Evolutionary conservation across 2,329 filamentous ascomycete species (phyloP), one percentile per base, ranked within the genome.

Genomic region (Exophiala sp.): DNA sequence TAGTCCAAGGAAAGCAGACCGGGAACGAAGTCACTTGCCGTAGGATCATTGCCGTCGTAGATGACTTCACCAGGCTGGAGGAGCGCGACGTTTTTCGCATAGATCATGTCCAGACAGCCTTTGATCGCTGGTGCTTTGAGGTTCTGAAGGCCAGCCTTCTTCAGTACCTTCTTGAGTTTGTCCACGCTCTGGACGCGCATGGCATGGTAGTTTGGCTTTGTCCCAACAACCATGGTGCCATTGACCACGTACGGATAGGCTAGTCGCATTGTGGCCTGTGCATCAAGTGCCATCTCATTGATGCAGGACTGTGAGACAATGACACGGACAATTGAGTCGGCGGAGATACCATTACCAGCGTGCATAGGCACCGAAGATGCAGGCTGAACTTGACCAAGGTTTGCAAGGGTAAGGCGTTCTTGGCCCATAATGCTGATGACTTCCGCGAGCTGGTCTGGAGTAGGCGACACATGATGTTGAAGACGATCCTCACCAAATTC

Each of bases 1-100:
- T 60, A 65, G n/a, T 62, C 57, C 36, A 65, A 20, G 6, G 63
- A 65, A 8, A 65, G 52, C 43, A 63, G 24, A 3, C 61, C 63
- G 16, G 62, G 58, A 9, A 60, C 59, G 43, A 63, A 64, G 42
- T 64, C 60, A 3, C 21, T 41, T 2, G 53, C 50, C 12, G 47
- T 48, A 4, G 52, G 56, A 12, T 53, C 52, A 33, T 62, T 57
- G 12, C 47, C 49, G 10, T 36, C 29, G 33, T 60, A 50, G 5
- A 48, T 18, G n/a, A 54, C 42, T 40, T 50, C 39, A 14, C 48
- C 54, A 44, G 42, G 29, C 14, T 33, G 10, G 9, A 58, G 21
- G 5, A 36, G 39, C 9, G 42, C 36, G 14, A 57, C 16, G 35
- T 61, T 59, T 18, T 38, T 55, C 33, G 34, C 14, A 34, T 58